Percentiles rank a stretch among this genome's conserved stretches.
Evolutionary conservation across 129 eudicot species (phyloP).

Genomic region (Chrysanthemum makinoi): DNA sequence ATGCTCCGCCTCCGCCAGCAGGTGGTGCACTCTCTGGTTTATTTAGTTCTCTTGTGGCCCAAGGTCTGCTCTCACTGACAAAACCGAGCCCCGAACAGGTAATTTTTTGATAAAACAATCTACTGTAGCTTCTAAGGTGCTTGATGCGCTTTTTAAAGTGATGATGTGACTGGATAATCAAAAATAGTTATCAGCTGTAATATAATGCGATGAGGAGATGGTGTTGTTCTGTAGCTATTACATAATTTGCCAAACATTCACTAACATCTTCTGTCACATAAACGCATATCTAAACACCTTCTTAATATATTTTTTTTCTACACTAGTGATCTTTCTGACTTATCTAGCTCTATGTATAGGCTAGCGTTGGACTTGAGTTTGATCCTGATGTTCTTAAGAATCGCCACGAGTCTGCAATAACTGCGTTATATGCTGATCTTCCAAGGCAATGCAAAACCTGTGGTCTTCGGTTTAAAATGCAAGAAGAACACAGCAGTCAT

Average conservation of each 20-base stretch:
- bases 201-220: too few relatives aligned
- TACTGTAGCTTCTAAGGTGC: background rate
- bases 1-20: constrained; percentile 41
- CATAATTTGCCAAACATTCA: too few relatives aligned
- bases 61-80: constrained; percentile 68
- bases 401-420: constrained; percentile 76
- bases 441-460: constrained; percentile 93
- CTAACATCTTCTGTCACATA: too few relatives aligned
- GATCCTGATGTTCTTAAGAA: constrained; percentile 76
- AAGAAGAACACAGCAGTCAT: constrained; percentile 92
- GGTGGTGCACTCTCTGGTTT: constrained; percentile 63
- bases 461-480: constrained; percentile 81
- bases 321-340: constrained; percentile 12
- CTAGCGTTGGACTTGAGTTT: constrained; percentile 75
- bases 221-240: too few relatives aligned
- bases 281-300: background rate
- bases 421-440: constrained; percentile 66
- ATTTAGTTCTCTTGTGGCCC: constrained; percentile 68
- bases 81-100: constrained; percentile 67
- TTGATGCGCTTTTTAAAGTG: too few relatives aligned
- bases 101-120: background rate
- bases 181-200: too few relatives aligned
- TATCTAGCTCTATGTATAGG: constrained; percentile 42
- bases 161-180: too few relatives aligned
- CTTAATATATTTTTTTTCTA: background rate